Base-by-base conservation (phyloP, 352 stramenopile genomes). In the Globisporangium polare region DNA sequence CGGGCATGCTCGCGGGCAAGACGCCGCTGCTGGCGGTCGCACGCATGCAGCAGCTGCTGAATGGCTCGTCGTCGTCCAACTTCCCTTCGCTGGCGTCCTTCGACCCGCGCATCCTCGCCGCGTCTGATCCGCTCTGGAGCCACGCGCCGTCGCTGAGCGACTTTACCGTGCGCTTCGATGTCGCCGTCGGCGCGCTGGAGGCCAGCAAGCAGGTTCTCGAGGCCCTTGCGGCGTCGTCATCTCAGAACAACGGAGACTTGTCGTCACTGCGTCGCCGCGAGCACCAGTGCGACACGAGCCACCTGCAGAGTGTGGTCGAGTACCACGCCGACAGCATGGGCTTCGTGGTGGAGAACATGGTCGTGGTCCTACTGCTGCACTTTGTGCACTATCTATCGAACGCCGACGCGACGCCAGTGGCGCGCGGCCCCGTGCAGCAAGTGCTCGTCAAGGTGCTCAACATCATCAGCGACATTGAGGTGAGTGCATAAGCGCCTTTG, bases 261-360 rank as follows among this genome's bases (percentile, higher is more conserved):
- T 53, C 52, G 18, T 45, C 43, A 27, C 17, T 61, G 29, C 66
- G 69, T 18, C 68, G 66, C 31, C 69, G 62, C n/a, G 67, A 83
- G 33, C 62, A 83, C 54, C 54, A 65, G 43, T 74, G 64, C 45
- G 75, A 88, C 27, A 74, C 70, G 8, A 62, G 65, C 22, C 73
- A 78, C 58, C 35, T 78, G 47, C 69, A 79, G 58, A 83, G 70
- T 65, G 70, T 90, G 58, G 53, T 88, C n/a, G 83, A 90, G 63
- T 90, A 92, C 59, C 78, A 94, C 66, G 62, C 63, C 18, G 85
- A 94, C 56, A 92, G 81, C 55, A 62, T 92, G 65, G 63, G 71
- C 13, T 94, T 94, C 49, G 66, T 90, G 42, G 72, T 88, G 18
- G 83, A 94, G 73, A 92, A 91, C 69, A 86, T 89, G 74, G 68